phyloP scores from a whole-genome alignment of 768 basidiomycete species.

The Hysterangium stoloniferum region DNA sequence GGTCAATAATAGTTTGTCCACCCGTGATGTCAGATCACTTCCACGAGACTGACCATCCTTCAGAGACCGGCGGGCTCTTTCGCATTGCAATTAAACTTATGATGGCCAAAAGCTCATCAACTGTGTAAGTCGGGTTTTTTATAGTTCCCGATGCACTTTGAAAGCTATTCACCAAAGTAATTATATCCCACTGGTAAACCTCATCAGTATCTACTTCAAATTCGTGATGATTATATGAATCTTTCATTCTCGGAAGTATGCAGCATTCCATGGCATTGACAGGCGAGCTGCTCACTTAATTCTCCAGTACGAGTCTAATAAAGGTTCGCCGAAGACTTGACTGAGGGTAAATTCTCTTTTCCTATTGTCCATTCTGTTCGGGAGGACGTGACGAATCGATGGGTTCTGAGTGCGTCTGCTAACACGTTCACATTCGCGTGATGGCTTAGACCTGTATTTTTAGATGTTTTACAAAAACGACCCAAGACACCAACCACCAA shows the following conservation, averaged over 20 bases:
- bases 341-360: constrained; percentile 97
- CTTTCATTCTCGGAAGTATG: background rate
- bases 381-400: constrained; percentile 64
- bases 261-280: background rate
- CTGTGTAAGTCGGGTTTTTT: background rate
- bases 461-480: constrained; percentile 85
- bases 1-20: constrained; percentile 83
- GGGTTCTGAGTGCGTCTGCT: constrained; percentile 64
- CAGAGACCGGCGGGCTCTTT: constrained; percentile 93
- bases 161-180: background rate
- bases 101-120: constrained; percentile 51
- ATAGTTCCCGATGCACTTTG: background rate
- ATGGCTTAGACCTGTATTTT: background rate
- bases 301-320: constrained; percentile 68
- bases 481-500: constrained; percentile 78
- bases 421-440: background rate
- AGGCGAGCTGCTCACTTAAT: background rate
- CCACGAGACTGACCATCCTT: background rate
- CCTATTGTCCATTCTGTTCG: constrained; percentile 89
- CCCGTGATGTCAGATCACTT: background rate
- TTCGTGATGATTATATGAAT: background rate
- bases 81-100: constrained; percentile 90
- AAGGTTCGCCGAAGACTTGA: constrained; percentile 90
- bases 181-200: background rate
- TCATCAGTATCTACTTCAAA: background rate